Percentiles rank a stretch among this genome's conserved stretches.
Evolutionary conservation across 495 filamentous ascomycete species (phyloP).

Genomic region (Bombardia bombarda): DNA sequence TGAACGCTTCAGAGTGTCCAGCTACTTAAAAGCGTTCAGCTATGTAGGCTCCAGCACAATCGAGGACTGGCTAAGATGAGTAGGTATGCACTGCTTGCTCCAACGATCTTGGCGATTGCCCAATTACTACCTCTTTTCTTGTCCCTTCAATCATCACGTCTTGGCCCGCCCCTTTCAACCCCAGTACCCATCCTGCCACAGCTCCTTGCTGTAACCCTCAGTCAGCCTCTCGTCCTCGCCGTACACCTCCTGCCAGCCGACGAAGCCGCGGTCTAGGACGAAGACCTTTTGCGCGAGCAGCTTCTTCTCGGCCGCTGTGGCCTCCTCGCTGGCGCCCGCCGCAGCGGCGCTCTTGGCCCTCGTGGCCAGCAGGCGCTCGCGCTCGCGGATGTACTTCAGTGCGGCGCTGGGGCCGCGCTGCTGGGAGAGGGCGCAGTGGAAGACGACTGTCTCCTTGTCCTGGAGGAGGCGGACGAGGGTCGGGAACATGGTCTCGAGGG

Average conservation of each 20-base stretch:
- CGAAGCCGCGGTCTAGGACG: conserved; percentile 80
- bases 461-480: conserved; percentile 72
- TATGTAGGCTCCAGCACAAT: no score
- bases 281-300: conserved; percentile 56
- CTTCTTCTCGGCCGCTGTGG: conserved; percentile 8
- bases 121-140: no score
- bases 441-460: conserved; percentile 77
- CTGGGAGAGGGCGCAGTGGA: conserved; percentile 93
- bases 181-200: conserved; percentile 66
- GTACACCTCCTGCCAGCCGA: conserved; percentile 84
- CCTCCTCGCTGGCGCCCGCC: not conserved
- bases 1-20: no score
- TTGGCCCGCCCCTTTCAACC: conserved; percentile 6
- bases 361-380: conserved; percentile 35
- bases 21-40: no score
- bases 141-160: no score
- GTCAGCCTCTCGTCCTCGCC: conserved; percentile 75
- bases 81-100: no score
- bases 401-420: conserved; percentile 72
- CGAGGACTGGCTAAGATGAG: no score
- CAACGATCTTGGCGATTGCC: no score
- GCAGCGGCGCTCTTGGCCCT: conserved; percentile 8
- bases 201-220: conserved; percentile 74
- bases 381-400: conserved; percentile 58
- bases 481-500: conserved; percentile 67